These are phyloP conservation scores for Chlorokybus atmophyticus DNA, from an alignment of 139 green algal species.

Conservation along the genomic window DNA sequence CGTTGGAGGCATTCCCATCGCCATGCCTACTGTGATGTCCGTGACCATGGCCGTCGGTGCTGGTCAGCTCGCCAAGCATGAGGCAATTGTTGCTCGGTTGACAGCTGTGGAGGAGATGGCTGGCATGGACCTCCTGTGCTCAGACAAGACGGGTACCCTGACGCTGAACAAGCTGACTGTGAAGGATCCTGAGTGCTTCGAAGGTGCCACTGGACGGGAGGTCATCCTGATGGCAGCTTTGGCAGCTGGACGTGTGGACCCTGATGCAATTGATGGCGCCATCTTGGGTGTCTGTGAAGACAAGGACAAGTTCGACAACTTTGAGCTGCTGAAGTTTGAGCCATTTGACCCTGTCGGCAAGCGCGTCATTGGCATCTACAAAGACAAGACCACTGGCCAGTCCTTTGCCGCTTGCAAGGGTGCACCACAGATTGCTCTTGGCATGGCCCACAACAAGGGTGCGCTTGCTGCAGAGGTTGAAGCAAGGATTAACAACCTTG, in stretches of 20 bases:
- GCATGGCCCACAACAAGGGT: constrained; percentile 30
- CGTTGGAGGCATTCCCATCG: constrained; percentile 81
- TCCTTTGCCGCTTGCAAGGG: too few relatives aligned
- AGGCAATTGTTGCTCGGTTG: constrained; percentile 79
- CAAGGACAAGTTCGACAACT: constrained; percentile 13
- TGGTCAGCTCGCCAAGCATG: constrained; percentile 62
- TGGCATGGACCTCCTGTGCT: constrained; percentile 81
- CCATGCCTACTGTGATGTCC: constrained; percentile 79
- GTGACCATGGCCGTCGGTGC: constrained; percentile 77
- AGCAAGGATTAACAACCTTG: constrained; percentile 43
- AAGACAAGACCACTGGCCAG: too few relatives aligned
- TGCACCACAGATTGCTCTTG: constrained; percentile 41
- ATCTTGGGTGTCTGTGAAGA: neutral
- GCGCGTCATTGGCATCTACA: too few relatives aligned
- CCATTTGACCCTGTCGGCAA: constrained; percentile 71
- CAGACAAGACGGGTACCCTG: constrained; percentile 78
- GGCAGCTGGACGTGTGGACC: constrained; percentile 30
- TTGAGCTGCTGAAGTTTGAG: constrained; percentile 48
- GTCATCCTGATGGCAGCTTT: constrained; percentile 46
- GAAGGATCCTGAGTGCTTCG: constrained; percentile 42
- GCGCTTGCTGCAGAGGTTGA: constrained; percentile 29
- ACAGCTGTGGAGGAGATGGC: constrained; percentile 79
- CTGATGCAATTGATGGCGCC: neutral
- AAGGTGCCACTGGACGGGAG: constrained; percentile 23
- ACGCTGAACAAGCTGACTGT: constrained; percentile 84